Conservation (phyloP, 768 basidiomycete genomes). For the Dentipellis sp. region DNA sequence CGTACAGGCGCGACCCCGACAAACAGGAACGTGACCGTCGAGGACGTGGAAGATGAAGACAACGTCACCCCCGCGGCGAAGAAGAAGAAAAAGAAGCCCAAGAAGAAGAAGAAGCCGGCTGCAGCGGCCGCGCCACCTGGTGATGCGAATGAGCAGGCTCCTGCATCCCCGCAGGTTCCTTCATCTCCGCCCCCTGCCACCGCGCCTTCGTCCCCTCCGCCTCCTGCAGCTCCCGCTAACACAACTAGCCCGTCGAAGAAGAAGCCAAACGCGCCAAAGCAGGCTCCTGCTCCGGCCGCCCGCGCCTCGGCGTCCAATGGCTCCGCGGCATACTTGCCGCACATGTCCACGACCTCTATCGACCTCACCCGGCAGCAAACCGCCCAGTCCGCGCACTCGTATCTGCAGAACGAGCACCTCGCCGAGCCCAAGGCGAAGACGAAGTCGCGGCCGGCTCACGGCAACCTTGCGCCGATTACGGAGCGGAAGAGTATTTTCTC, state of each 20-base stretch:
- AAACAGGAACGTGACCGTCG: slow-evolving; percentile 45
- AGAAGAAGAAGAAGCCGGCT: slow-evolving; percentile 50
- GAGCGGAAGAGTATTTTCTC: slow-evolving; percentile 42
- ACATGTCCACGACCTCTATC: slow-evolving; percentile 29
- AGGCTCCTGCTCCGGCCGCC: slow-evolving; percentile 5
- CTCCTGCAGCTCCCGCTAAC: background rate
- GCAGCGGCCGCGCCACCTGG: slow-evolving; percentile 13
- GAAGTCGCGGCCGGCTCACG: slow-evolving; percentile 59
- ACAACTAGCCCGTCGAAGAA: background rate
- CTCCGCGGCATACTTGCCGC: slow-evolving; percentile 16
- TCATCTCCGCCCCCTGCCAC: slow-evolving; percentile 1
- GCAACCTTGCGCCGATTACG: slow-evolving; percentile 37
- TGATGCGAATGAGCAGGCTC: slow-evolving; percentile 14
- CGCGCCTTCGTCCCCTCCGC: background rate
- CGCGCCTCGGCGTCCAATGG: background rate
- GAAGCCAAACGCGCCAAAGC: background rate
- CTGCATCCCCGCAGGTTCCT: slow-evolving; percentile 4
- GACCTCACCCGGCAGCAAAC: slow-evolving; percentile 38
- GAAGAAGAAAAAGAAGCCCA: slow-evolving; percentile 71
- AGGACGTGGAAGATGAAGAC: slow-evolving; percentile 70
- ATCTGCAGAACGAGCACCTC: slow-evolving; percentile 45
- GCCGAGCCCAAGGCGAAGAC: slow-evolving; percentile 48
- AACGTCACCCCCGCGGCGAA: slow-evolving; percentile 27
- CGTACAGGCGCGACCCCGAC: slow-evolving; percentile 10
- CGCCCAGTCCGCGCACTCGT: slow-evolving; percentile 65